Evolutionary conservation across 805 yeast genomes (phyloP).

Genomic region (Candida dajiaensis): DNA sequence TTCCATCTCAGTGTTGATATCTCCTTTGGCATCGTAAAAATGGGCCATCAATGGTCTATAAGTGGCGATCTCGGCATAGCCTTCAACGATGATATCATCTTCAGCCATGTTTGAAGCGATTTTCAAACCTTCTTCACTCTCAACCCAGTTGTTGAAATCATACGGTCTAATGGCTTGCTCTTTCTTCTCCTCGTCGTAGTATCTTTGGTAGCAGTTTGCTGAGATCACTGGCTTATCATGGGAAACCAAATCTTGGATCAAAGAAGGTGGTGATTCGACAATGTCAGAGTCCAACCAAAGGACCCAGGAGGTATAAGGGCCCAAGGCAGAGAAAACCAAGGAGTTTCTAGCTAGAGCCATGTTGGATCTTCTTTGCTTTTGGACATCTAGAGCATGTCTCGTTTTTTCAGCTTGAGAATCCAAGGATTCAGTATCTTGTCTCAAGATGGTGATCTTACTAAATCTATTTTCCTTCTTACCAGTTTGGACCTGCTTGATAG

Average conservation of each 20-base stretch:
- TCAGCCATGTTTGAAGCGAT: slow-evolving; percentile 69
- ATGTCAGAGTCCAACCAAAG: slow-evolving; percentile 96
- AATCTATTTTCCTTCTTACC: slow-evolving; percentile 61
- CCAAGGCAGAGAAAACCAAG: slow-evolving; percentile 77
- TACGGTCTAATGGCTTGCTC: slow-evolving; percentile 70
- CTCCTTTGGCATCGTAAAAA: slow-evolving; percentile 64
- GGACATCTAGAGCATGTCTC: slow-evolving; percentile 81
- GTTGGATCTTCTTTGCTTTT: slow-evolving; percentile 79
- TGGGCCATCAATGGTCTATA: slow-evolving; percentile 94
- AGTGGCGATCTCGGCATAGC: slow-evolving; percentile 89
- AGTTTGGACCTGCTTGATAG: slow-evolving; percentile 66
- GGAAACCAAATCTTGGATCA: slow-evolving; percentile 80
- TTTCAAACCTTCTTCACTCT: slow-evolving; percentile 71
- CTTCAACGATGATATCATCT: slow-evolving; percentile 93
- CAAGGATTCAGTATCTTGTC: slow-evolving; percentile 84
- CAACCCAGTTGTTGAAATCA: slow-evolving; percentile 95
- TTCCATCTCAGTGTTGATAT: slow-evolving; percentile 61
- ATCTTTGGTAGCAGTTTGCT: slow-evolving; percentile 92
- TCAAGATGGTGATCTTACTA: slow-evolving; percentile 76
- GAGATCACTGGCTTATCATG: slow-evolving; percentile 86
- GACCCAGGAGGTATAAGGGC: slow-evolving; percentile 91
- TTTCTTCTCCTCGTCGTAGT: slow-evolving; percentile 51
- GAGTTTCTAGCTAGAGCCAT: slow-evolving; percentile 97
- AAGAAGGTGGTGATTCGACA: slow-evolving; percentile 75
- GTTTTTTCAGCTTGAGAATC: slow-evolving; percentile 76